Percentiles rank a stretch among this genome's conserved stretches.
Conservation (phyloP, 2,329 filamentous ascomycete species). For the Sclerotinia subarctica region DNA sequence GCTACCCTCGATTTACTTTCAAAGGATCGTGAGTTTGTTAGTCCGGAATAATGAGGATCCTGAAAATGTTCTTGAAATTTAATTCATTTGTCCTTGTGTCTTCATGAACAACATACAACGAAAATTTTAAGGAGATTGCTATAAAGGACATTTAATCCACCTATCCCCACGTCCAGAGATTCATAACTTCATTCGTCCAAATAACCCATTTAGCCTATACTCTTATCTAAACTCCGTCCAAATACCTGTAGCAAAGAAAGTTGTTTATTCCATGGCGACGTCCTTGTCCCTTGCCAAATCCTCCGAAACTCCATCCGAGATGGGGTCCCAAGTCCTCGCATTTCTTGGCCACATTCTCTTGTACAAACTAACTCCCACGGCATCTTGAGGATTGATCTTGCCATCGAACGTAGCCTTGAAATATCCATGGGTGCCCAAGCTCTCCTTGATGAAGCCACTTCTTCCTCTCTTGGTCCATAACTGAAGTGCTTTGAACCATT, state of each 20-base stretch:
- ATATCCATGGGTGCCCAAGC: slow-evolving; percentile 95
- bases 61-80: not conserved
- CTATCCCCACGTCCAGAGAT: not conserved
- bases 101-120: not conserved
- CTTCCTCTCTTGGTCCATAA: slow-evolving; percentile 90
- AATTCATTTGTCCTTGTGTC: not conserved
- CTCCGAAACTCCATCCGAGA: not conserved
- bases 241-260: not conserved
- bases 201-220: slow-evolving; percentile 13
- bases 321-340: slow-evolving; percentile 44
- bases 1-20: not conserved
- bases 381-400: slow-evolving; percentile 92
- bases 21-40: not conserved
- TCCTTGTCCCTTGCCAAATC: slow-evolving; percentile 9
- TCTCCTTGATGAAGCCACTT: slow-evolving; percentile 89
- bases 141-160: not conserved
- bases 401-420: slow-evolving; percentile 99
- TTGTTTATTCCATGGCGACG: slow-evolving; percentile 11
- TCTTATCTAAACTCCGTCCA: slow-evolving; percentile 10
- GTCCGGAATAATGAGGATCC: not conserved
- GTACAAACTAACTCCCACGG: slow-evolving; percentile 84
- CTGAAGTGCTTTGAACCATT: slow-evolving; percentile 96
- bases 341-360: slow-evolving; percentile 80
- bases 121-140: not conserved
- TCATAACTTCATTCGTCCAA: slow-evolving; percentile 17